Base-by-base conservation (phyloP, 2,329 filamentous ascomycete species). In the Sclerotinia subarctica region DNA sequence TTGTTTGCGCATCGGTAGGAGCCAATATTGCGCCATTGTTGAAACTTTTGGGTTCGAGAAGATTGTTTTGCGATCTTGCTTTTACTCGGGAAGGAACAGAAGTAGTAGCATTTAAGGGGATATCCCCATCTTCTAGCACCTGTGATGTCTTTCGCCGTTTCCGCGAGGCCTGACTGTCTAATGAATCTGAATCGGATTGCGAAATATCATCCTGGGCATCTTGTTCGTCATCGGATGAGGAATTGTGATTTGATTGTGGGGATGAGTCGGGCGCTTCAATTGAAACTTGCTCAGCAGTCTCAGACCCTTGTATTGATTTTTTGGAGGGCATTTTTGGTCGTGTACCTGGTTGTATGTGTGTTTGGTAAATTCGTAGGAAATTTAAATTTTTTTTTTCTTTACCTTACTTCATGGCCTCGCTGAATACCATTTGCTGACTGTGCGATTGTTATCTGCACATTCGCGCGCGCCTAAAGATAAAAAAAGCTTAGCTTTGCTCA, bases 1-100 rank as follows among this genome's bases (percentile, higher is more conserved):
- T 90, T 24, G 85, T 81, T 76, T 87, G 83, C 59, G 81, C 80
- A 73, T 88, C 84, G 32, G 81, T 82, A 17, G 85, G 84, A 4
- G 84, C 86, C 60, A 82, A 78, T 67, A 85, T 81, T 49, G 73
- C 68, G 47, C 67, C 70, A 69, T 69, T 66, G 47, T 32, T 69
- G 6, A 65, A 57, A 38, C 64, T 42, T 29, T 68, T 58, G 29
- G 64, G 13, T 15, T 56, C n/a, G 8, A 35, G 38, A 46, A 63
- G 52, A 19, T 29, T 64, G 2, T 58, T 24, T 60, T 68, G 68
- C 13, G 64, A 51, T 46, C 62, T 75, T 35, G 69, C 26, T 65
- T 73, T 74, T 53, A 77, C 74, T 49, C 76, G 73, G 54, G 76
- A 77, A 13, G 76, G 76, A 5, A 74, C 74, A n/a, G 72, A 69